Conservation (phyloP, 2,329 filamentous ascomycete genomes). For the Triangularia verruculosa region DNA sequence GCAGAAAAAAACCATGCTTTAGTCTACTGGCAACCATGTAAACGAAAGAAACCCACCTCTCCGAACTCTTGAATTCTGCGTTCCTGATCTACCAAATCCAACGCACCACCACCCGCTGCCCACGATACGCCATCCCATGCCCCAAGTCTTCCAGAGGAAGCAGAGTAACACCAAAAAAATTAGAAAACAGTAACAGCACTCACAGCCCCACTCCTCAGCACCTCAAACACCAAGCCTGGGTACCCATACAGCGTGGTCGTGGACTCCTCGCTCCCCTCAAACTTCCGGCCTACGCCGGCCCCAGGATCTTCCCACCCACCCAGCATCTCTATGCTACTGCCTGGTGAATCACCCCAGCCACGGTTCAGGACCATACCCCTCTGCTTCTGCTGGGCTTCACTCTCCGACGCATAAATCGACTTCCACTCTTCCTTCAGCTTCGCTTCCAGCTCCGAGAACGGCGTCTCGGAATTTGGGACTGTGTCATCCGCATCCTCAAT, state of each 20-base stretch:
- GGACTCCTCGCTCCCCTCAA: conserved; percentile 54
- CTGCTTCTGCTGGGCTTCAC: conserved; percentile 51
- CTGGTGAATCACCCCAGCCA: conserved; percentile 87
- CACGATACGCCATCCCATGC: background rate
- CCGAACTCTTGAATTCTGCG: background rate
- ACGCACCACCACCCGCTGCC: background rate
- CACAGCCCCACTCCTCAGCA: conserved; percentile 86
- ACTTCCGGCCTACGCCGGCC: conserved; percentile 47
- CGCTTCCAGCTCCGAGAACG: conserved; percentile 69
- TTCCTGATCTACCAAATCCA: background rate
- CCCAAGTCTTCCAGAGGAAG: background rate
- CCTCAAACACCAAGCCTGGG: conserved; percentile 91
- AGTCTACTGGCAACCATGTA: background rate
- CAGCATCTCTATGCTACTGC: conserved; percentile 81
- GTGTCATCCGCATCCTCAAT: conserved; percentile 36
- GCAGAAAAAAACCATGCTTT: background rate
- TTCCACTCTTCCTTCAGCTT: conserved; percentile 69
- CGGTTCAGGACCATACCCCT: conserved; percentile 85
- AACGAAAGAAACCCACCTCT: background rate
- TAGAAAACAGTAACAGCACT: conserved; percentile 87
- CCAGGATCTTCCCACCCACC: conserved; percentile 79
- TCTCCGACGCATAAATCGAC: conserved; percentile 56
- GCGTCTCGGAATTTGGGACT: conserved; percentile 68
- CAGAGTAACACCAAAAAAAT: conserved; percentile 24
- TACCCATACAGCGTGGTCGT: conserved; percentile 89